Evolutionary conservation across 306 rosid genomes (phyloP), one percentile per base, ranked within the genome.

Genomic region (Ceratonia siliqua): DNA sequence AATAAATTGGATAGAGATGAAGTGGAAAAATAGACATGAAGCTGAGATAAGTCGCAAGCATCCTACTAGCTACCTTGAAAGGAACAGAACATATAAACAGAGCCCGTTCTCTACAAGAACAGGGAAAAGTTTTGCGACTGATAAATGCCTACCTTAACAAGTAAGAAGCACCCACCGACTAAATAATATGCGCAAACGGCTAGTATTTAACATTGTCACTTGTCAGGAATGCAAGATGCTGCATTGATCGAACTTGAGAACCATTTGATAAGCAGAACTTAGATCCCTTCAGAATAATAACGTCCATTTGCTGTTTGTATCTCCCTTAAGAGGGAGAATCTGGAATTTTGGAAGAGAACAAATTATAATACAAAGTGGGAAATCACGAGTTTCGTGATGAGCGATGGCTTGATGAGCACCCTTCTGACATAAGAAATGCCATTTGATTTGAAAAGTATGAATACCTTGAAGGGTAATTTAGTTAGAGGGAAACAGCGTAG

Each of bases 401-500:
- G n/a, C n/a, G n/a, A n/a, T n/a, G n/a, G n/a, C n/a, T n/a, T n/a
- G n/a, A n/a, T n/a, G n/a, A n/a, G n/a, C n/a, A n/a, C n/a, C n/a
- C n/a, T n/a, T n/a, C n/a, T 62, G 69, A n/a, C 50, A 7, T 65
- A 6, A 42, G 32, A 32, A 41, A 73, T 18, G n/a, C 43, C 30
- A 48, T 17, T 79, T 79, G 39, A 79, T 70, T 64, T 70, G 58
- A 39, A 50, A 79, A 52, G 66, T 57, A 61, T 15, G 8, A 55
- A 10, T 66, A 43, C 42, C 35, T 52, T 38, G 14, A 20, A 14
- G 46, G 27, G 9, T 8, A 62, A 65, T 72, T 42, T 46, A 12
- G 27, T 68, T 73, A 68, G 68, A 21, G 36, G 59, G 43, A 84
- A 69, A 81, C 81, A 74, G 45, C 64, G 21, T 62, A 18, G 9